phyloP scores from a whole-genome alignment of 2,329 filamentous ascomycete genomes.

The Colletotrichum sublineola region DNA sequence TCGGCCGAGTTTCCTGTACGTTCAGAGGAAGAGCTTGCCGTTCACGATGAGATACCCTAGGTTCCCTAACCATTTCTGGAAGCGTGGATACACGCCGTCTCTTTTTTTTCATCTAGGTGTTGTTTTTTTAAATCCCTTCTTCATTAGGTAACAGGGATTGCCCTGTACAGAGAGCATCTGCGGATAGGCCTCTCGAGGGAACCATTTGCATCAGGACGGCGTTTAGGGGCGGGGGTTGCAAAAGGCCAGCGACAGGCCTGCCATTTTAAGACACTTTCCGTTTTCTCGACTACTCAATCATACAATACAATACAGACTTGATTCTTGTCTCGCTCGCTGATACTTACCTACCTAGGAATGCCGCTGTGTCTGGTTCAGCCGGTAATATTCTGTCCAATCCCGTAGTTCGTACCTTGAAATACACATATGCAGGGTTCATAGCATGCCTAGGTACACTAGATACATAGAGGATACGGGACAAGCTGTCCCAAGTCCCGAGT shows the following conservation, averaged over 20 bases:
- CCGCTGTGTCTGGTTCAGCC: conserved; percentile 2
- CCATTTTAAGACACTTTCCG: conserved; percentile 24
- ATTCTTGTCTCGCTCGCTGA: not conserved
- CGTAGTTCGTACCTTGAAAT: not conserved
- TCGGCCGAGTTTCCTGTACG: conserved; percentile 16
- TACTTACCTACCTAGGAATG: too few relatives aligned
- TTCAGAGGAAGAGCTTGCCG: conserved; percentile 33
- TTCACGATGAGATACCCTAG: conserved; percentile 42
- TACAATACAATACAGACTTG: not conserved
- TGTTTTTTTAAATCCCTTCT: not conserved
- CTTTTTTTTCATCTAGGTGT: not conserved
- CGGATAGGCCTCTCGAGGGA: conserved; percentile 23
- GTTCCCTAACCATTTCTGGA: conserved; percentile 31
- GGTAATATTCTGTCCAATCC: conserved; percentile 17
- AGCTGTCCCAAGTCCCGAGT: conserved; percentile 38
- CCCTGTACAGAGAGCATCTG: conserved; percentile 32
- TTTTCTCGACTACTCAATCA: conserved; percentile 24
- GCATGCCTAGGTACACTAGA: not conserved
- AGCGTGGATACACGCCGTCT: conserved; percentile 21
- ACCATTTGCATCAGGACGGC: conserved; percentile 38
- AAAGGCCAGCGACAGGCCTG: conserved; percentile 33
- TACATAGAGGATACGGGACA: conserved; percentile 25
- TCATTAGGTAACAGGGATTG: conserved; percentile 5
- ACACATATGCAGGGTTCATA: conserved; percentile 9
- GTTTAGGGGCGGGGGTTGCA: conserved; percentile 29